Conservation (phyloP, 208 protist species). For the Wallacemonas sp. region DNA sequence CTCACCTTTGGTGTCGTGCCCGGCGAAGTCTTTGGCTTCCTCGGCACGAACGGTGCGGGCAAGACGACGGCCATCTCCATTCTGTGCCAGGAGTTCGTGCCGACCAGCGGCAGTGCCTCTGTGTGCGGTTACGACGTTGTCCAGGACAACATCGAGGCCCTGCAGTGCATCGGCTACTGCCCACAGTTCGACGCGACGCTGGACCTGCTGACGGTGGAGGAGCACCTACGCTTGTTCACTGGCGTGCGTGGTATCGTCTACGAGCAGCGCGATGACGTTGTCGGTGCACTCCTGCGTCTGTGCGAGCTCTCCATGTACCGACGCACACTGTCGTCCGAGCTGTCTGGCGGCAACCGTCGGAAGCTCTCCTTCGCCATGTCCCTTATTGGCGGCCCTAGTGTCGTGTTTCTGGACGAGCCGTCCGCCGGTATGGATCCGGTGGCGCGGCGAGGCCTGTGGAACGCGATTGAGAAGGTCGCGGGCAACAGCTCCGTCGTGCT, state of each 20-base stretch:
- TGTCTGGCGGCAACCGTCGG: slow-evolving; percentile 59
- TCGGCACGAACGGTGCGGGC: slow-evolving; percentile 77
- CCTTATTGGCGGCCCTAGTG: slow-evolving; percentile 44
- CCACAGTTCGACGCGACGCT: slow-evolving; percentile 95
- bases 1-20: slow-evolving; percentile 60
- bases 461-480: slow-evolving; percentile 41
- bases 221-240: slow-evolving; percentile 92
- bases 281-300: slow-evolving; percentile 19
- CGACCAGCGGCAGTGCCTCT: slow-evolving; percentile 42
- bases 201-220: slow-evolving; percentile 90
- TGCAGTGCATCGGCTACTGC: slow-evolving; percentile 93
- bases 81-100: slow-evolving; percentile 56
- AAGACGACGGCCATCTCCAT: slow-evolving; percentile 82
- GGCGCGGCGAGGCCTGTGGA: slow-evolving; percentile 60
- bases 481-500: slow-evolving; percentile 57
- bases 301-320: slow-evolving; percentile 26
- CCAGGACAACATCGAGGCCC: slow-evolving; percentile 35
- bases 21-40: slow-evolving; percentile 71
- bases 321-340: slow-evolving; percentile 7
- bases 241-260: slow-evolving; percentile 49
- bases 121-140: slow-evolving; percentile 62
- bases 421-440: slow-evolving; percentile 58
- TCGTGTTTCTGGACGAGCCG: slow-evolving; percentile 67
- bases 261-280: slow-evolving; percentile 1
- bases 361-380: slow-evolving; percentile 58